Percentiles rank a stretch among this genome's conserved stretches.
Evolutionary conservation across 2,329 filamentous ascomycete genomes (phyloP).

Genomic region (Fusarium papillatum): DNA sequence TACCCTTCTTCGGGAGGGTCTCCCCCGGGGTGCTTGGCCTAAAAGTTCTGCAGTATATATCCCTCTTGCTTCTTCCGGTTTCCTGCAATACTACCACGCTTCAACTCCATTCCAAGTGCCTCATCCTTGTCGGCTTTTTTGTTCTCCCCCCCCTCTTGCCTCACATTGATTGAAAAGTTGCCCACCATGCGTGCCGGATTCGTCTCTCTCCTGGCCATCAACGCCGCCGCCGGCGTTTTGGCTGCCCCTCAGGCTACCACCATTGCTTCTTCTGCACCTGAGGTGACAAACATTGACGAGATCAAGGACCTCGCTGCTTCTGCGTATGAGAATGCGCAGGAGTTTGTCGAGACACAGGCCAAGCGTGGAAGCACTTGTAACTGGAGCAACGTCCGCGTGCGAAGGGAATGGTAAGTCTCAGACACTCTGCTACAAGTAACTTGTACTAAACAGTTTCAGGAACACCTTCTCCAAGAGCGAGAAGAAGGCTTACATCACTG

Average conservation of each 20-base stretch:
- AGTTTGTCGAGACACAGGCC: conserved; percentile 24
- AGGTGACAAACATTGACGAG: conserved; percentile 37
- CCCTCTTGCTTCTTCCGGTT: conserved; percentile 14
- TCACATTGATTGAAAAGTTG: conserved; percentile 10
- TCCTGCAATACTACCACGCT: conserved; percentile 9
- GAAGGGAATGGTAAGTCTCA: conserved; percentile 47
- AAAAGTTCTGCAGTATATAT: conserved; percentile 10
- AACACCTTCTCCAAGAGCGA: conserved; percentile 40
- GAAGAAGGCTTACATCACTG: conserved; percentile 56
- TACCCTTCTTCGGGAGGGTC: not conserved
- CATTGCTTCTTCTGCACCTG: conserved; percentile 22
- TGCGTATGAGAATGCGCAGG: conserved; percentile 42
- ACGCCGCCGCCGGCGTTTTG: conserved; percentile 37
- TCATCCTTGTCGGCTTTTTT: conserved; percentile 15
- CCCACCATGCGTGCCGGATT: conserved; percentile 37
- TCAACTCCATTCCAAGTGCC: conserved; percentile 7
- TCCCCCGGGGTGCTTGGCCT: not conserved
- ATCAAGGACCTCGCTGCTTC: conserved; percentile 36
- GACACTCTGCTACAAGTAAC: not conserved
- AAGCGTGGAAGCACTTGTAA: conserved; percentile 43
- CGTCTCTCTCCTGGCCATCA: conserved; percentile 38
- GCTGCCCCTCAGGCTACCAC: conserved; percentile 34
- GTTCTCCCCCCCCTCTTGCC: not conserved
- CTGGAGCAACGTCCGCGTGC: conserved; percentile 47
- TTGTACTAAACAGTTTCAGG: conserved; percentile 28